Evolutionary conservation across 2,329 filamentous ascomycete genomes (phyloP), one percentile per base, ranked within the genome.

Genomic region (Rugonectria rugulosa): DNA sequence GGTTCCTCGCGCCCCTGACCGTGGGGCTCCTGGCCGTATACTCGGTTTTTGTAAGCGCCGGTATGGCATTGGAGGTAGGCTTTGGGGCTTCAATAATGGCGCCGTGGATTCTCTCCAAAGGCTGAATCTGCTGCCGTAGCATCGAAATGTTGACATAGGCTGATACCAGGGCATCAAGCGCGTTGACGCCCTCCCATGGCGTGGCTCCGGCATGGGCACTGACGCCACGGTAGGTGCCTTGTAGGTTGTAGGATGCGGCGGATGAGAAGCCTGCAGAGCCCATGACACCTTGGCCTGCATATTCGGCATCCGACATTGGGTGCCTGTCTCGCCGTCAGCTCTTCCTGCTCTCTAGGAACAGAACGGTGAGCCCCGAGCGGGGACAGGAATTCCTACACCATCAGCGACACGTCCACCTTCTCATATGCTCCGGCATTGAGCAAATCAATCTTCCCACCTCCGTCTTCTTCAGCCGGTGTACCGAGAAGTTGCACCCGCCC

Each of bases 401-500:
- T 47, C 19, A 47, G 31, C 14, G 31, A 36, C 7, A 47, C 44
- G 23, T 47, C 32, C 2, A 47, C 31, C 3, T 11, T 24, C 19
- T 48, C 24, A 27, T 47, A 48, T 5, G 45, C 45, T 12, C 45
- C 45, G 6, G 23, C 23, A 6, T 31, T 15, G 10, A 48, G 15
- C 17, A 48, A 17, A 14, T 31, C 17, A 15, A 38, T 29, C n/a
- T 48, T 48, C 4, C 45, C 45, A 5, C 45, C 45, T 5, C 34
- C 24, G 21, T 40, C 32, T 29, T 48, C 45, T 20, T 48, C 45
- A 10, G 45, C 45, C 15, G 45, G 45, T 23, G 45, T 48, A n/a
- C 45, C 45, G 10, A 48, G 24, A 7, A 48, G 6, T 11, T 40
- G 34, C 8, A 79, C 58, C 2, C 75, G 70, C 5, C 77, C 77